Conservation (phyloP, 805 yeast genomes). For the Metschnikowia reukaufii region DNA sequence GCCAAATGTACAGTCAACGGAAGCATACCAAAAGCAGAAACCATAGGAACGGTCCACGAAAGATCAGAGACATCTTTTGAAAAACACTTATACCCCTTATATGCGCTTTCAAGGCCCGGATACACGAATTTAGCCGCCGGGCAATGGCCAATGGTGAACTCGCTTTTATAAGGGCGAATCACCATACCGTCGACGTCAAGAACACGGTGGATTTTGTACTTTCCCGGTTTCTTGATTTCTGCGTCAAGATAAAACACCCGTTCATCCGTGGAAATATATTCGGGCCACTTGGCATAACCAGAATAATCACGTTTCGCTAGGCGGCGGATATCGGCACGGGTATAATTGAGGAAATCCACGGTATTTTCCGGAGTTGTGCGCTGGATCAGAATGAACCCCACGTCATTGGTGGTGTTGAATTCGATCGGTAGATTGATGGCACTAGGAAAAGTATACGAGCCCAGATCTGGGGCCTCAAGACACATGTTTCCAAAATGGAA, state of each 20-base stretch:
- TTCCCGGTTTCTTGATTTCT: constrained; percentile 69
- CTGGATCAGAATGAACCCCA: constrained; percentile 65
- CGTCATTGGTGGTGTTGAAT: constrained; percentile 74
- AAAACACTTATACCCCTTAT: constrained; percentile 55
- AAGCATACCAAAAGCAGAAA: constrained; percentile 71
- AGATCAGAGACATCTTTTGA: constrained; percentile 41
- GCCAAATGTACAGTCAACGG: constrained; percentile 47
- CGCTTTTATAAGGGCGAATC: constrained; percentile 60
- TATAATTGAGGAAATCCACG: constrained; percentile 49
- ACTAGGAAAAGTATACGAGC: constrained; percentile 19
- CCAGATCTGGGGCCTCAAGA: constrained; percentile 38
- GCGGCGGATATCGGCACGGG: constrained; percentile 54
- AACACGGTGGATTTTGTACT: constrained; percentile 69
- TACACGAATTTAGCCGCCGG: constrained; percentile 64
- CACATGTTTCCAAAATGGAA: constrained; percentile 61
- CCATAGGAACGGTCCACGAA: constrained; percentile 38
- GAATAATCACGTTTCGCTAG: constrained; percentile 31
- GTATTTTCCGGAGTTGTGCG: constrained; percentile 57
- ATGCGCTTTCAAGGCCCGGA: constrained; percentile 26
- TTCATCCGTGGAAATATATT: constrained; percentile 30
- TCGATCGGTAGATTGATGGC: constrained; percentile 62
- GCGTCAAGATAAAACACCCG: constrained; percentile 60
- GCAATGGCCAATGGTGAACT: constrained; percentile 69
- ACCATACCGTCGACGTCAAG: constrained; percentile 61
- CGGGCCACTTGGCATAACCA: constrained; percentile 28